Evolutionary conservation across 1,139 yeast genomes (phyloP), one percentile per base, ranked within the genome.

Genomic region (Sugiyamaella castrensis): DNA sequence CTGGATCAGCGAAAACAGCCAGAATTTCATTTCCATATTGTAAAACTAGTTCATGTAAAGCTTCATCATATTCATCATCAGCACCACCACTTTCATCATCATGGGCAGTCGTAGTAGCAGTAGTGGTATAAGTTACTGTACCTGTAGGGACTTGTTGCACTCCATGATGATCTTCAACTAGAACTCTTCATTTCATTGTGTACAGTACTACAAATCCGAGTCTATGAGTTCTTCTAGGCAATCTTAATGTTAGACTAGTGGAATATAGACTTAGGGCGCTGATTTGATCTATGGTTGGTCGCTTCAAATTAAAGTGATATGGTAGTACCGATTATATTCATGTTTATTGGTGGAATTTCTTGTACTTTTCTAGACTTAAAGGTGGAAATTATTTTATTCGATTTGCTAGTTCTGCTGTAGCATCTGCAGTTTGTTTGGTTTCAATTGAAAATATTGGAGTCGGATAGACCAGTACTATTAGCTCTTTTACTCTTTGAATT

Each of bases 141-240:
- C 15, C 41, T 6, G 31, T 39, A 12, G 36, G 29, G 8, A n/a
- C 34, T 33, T 46, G 48, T 4, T 33, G 40, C 30, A 40, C 16
- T 24, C 39, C 37, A 35, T 33, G 48, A 3, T 32, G 37, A 5
- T 40, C 44, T 4, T 40, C 45, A 11, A 46, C 44, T 87, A 52
- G 94, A 83, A 57, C 94, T 91, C 56, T 96, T 73, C 62, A 91
- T 82, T 67, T 92, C 98, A 65, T 91, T 91, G 65, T 92, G 96
- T 43, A n/a, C n/a, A n/a, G n/a, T n/a, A 92, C 95, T 51, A 92
- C 92, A 67, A 92, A 92, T 61, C 96, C 79, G 63, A 94, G 80
- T 60, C 96, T 81, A 67, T 92, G 98, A 2, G 96, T 94, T 2
- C 98, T 98, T 9, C 86, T 79, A 1, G 84, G 82, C 28, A 84